phyloP scores from a whole-genome alignment of 139 green algal genomes.

The Nannochloris sp. region DNA sequence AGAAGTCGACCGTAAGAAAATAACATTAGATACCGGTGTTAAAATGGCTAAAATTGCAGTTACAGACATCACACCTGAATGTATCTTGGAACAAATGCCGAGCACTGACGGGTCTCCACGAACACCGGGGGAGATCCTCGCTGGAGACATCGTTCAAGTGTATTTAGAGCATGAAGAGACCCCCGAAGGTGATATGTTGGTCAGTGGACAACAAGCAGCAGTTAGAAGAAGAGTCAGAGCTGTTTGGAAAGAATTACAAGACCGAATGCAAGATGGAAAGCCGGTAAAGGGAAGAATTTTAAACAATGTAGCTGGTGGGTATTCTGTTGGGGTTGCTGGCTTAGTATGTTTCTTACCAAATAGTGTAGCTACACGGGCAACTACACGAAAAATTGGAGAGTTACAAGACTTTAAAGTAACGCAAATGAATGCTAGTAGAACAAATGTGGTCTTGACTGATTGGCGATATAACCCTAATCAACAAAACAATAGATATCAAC shows the following conservation, averaged over 20 bases:
- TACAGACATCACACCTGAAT: conserved; percentile 14
- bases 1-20: conserved; percentile 2
- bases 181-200: conserved; percentile 19
- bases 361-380: neutral
- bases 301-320: conserved; percentile 26
- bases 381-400: conserved; percentile 19
- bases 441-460: conserved; percentile 16
- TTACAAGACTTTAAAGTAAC: conserved; percentile 27
- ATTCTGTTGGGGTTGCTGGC: conserved; percentile 33
- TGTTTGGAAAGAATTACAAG: conserved; percentile 31
- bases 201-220: conserved; percentile 17
- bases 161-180: conserved; percentile 25
- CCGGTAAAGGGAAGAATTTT: conserved; percentile 31
- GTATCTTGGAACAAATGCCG: neutral
- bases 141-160: conserved; percentile 27
- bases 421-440: conserved; percentile 6
- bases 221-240: conserved; percentile 12
- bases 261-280: neutral
- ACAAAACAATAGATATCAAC: too few relatives aligned
- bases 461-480: too few relatives aligned
- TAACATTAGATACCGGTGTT: conserved; percentile 25
- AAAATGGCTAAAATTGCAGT: conserved; percentile 5
- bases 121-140: conserved; percentile 5
- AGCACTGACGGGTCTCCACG: neutral
- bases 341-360: conserved; percentile 34